Base-by-base conservation (phyloP, 2,329 filamentous ascomycete genomes). In the Ceratocystis colombiana region DNA sequence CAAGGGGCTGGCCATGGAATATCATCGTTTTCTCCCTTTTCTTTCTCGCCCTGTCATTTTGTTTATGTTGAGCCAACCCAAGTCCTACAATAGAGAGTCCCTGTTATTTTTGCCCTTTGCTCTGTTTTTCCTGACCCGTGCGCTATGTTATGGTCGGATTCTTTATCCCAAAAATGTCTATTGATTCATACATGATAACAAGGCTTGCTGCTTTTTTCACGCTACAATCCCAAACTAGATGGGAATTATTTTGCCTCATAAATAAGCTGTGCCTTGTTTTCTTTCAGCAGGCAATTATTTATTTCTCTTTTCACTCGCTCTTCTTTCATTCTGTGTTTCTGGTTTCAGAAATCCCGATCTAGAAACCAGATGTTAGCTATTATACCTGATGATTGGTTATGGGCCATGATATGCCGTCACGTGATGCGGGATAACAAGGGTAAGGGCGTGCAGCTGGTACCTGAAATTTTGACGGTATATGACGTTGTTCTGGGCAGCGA, bases 391-490 rank as follows among this genome's bases (percentile, higher is more conserved):
- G 25, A 57, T 57, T 57, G 53, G 53, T 25, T 28, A 4, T 41
- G 8, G 33, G 37, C 37, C 8, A 59, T 3, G 15, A 6, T 33
- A 2, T 17, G 3, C 6, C 5, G 2, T 59, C 55, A 59, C 55
- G 55, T 59, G 55, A 59, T 5, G 15, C 17, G 6, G 28, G 15
- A 33, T 1, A 10, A 20, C 7, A 20, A 33, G 55, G 25, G 55
- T 59, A 59, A 59, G 55, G 33, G 25, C 28, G 28, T 59, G 55
- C 55, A 59, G 55, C 55, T 59, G 55, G 55, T 59, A 37, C 55
- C 55, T 59, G 55, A 37, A 22, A 10, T 28, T 59, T 30, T n/a
- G 28, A 33, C 55, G 7, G 55, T 30, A n/a, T 37, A 59, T 59
- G 55, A 59, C 55, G 55, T 59, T 59, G n/a, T 59, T n/a, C 8